Conservation (phyloP, 2,329 filamentous ascomycete species). For the Blastomyces gilchristii region DNA sequence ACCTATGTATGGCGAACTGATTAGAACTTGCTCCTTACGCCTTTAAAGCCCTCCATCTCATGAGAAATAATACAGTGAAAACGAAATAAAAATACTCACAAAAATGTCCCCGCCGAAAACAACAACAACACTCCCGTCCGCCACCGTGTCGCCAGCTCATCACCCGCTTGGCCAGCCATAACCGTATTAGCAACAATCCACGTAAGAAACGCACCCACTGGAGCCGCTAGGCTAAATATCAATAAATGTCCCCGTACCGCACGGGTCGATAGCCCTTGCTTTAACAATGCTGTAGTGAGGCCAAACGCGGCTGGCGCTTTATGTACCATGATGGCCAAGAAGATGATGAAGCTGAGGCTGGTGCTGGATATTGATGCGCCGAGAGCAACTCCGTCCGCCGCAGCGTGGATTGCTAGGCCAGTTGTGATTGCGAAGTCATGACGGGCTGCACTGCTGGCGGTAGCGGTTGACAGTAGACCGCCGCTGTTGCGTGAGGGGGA, state of each 20-base stretch:
- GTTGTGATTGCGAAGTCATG: slow-evolving; percentile 69
- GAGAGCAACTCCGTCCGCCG: slow-evolving; percentile 89
- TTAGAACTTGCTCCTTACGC: background rate
- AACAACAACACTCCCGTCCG: slow-evolving; percentile 85
- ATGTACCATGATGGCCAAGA: slow-evolving; percentile 93
- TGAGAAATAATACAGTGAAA: background rate
- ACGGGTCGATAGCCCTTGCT: slow-evolving; percentile 82
- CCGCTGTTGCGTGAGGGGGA: slow-evolving; percentile 33
- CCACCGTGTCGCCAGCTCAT: slow-evolving; percentile 59
- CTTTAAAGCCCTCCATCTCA: background rate
- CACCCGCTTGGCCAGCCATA: slow-evolving; percentile 45
- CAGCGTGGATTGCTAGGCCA: slow-evolving; percentile 90
- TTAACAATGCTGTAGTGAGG: slow-evolving; percentile 77
- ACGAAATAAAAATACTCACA: slow-evolving; percentile 49
- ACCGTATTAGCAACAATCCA: slow-evolving; percentile 67
- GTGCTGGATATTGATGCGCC: slow-evolving; percentile 77
- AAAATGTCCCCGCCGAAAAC: slow-evolving; percentile 92
- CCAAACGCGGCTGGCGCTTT: slow-evolving; percentile 95
- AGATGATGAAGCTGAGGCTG: slow-evolving; percentile 80
- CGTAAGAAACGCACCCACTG: slow-evolving; percentile 71
- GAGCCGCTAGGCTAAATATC: slow-evolving; percentile 84
- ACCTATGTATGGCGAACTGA: slow-evolving; percentile 42
- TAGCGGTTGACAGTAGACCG: slow-evolving; percentile 11
- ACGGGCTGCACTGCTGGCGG: slow-evolving; percentile 23
- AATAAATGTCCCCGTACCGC: slow-evolving; percentile 74